Percentiles rank a stretch among this genome's conserved stretches.
phyloP scores from a whole-genome alignment of 2,329 filamentous ascomycete genomes.

The Sordariomycetes sp. region DNA sequence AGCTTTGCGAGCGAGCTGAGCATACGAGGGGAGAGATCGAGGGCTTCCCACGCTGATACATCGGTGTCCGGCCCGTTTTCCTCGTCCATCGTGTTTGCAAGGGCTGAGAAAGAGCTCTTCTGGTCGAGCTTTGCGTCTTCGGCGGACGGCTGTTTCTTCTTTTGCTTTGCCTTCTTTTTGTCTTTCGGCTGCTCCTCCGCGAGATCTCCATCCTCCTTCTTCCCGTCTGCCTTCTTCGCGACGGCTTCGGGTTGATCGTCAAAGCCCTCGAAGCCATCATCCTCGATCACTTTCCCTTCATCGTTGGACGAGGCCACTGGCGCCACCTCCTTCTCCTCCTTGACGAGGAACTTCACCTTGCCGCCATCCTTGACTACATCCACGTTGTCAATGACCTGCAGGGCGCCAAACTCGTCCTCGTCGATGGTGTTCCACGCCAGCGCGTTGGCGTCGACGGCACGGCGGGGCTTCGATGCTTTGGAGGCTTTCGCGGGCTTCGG shows the following conservation, averaged over 20 bases:
- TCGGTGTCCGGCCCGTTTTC: conserved; percentile 53
- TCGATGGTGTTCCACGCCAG: conserved; percentile 66
- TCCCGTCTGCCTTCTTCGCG: conserved; percentile 20
- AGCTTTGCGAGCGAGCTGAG: conserved; percentile 69
- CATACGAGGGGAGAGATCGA: conserved; percentile 64
- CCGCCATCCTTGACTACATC: conserved; percentile 65
- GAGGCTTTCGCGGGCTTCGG: conserved; percentile 18
- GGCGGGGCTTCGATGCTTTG: conserved; percentile 9
- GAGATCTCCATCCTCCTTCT: conserved; percentile 20
- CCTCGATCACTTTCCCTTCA: conserved; percentile 28
- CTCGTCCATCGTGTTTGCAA: conserved; percentile 32
- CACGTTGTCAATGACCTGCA: conserved; percentile 88
- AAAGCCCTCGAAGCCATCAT: conserved; percentile 56
- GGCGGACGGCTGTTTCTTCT: conserved; percentile 12
- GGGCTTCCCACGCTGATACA: conserved; percentile 65
- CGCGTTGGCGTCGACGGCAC: conserved; percentile 32
- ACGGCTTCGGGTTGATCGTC: conserved; percentile 38
- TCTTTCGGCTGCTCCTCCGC: conserved; percentile 11
- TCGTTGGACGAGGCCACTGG: conserved; percentile 9
- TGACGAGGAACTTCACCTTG: conserved; percentile 46
- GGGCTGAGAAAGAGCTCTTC: conserved; percentile 40
- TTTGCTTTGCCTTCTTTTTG: conserved; percentile 11
- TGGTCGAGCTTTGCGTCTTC: conserved; percentile 20
- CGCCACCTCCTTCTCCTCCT: conserved; percentile 8
- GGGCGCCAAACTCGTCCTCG: conserved; percentile 75